phyloP scores from a whole-genome alignment of 2,329 filamentous ascomycete species.

The Fusarium luffae region DNA sequence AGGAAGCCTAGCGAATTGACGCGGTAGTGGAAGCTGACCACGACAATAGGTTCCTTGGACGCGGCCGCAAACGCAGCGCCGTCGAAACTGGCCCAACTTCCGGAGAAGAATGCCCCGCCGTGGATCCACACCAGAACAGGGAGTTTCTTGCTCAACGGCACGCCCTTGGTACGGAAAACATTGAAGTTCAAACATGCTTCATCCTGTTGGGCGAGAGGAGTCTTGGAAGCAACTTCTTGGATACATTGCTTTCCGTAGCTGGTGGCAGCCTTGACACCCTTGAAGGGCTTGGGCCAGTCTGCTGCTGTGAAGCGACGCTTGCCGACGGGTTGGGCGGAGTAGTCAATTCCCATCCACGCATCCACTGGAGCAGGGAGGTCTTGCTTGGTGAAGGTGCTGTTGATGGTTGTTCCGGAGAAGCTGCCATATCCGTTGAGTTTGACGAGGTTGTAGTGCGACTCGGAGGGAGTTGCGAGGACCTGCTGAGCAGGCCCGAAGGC shows the following conservation, averaged over 20 bases:
- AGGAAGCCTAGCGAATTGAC: slow-evolving; percentile 54
- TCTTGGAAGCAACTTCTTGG: slow-evolving; percentile 48
- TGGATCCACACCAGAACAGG: slow-evolving; percentile 56
- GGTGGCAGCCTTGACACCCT: slow-evolving; percentile 53
- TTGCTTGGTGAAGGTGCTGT: slow-evolving; percentile 28
- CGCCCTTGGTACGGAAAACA: slow-evolving; percentile 50
- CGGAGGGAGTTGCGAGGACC: neutral
- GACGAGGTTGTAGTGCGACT: slow-evolving; percentile 17
- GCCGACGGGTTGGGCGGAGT: slow-evolving; percentile 55
- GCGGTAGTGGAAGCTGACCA: slow-evolving; percentile 58
- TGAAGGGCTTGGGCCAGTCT: slow-evolving; percentile 54
- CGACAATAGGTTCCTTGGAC: slow-evolving; percentile 54
- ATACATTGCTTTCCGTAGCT: slow-evolving; percentile 56
- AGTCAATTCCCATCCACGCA: slow-evolving; percentile 62
- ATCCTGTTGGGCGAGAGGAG: slow-evolving; percentile 40
- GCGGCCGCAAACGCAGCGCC: slow-evolving; percentile 49
- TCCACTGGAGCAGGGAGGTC: slow-evolving; percentile 49
- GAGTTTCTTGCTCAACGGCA: slow-evolving; percentile 51
- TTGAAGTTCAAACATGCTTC: slow-evolving; percentile 56
- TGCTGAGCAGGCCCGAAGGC: slow-evolving; percentile 24
- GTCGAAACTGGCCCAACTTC: slow-evolving; percentile 51
- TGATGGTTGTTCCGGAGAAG: slow-evolving; percentile 36
- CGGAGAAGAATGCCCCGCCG: slow-evolving; percentile 51
- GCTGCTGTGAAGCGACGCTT: slow-evolving; percentile 55
- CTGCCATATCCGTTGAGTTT: slow-evolving; percentile 35